Evolutionary conservation across 1,284 basidiomycete genomes (phyloP), one percentile per base, ranked within the genome.

Genomic region (Irpex sp.): DNA sequence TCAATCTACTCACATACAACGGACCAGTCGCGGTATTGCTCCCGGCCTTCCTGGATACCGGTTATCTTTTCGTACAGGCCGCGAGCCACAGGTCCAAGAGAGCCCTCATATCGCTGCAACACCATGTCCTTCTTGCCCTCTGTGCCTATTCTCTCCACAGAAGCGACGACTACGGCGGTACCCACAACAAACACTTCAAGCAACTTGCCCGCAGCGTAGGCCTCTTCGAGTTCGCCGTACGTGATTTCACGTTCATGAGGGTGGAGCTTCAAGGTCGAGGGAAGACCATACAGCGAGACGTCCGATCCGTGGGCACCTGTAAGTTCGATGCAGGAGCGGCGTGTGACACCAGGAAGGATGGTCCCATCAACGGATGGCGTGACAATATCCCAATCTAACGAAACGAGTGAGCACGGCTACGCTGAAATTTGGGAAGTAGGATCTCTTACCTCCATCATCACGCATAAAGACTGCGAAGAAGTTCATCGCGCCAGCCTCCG

Each of bases 261-360:
- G 68, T 83, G 72, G 16, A 94, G 67, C 5, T 75, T 75, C 9
- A 71, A 62, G 0, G 74, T 69, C 59, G 67, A 58, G 47, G 77
- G 74, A 9, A 86, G 67, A 21, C 70, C 71, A 4, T 79, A 78
- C 7, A 85, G 74, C 5, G 69, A 66, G 2, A 74, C 67, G 12
- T 63, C 61, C 7, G 60, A 60, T 14, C 77, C 74, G 63, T 82
- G 82, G 0, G 81, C 81, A 3, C 78, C 73, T 21, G 82, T 77
- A 49, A 95, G 84, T 3, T 72, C 71, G 42, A 95, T 78, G 56
- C 87, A 83, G 3, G 89, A 91, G 52, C 82, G 83, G 18, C 93
- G 84, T 0, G 93, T 94, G 18, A 99, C 91, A 64, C 96, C 96
- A 10, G 96, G 96, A 14, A 99, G 88, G 70, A 99, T 95, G 81